These are phyloP conservation scores for Nothomitra cinnamomea DNA, from an alignment of 2,329 filamentous ascomycete genomes.

Conservation along the genomic window DNA sequence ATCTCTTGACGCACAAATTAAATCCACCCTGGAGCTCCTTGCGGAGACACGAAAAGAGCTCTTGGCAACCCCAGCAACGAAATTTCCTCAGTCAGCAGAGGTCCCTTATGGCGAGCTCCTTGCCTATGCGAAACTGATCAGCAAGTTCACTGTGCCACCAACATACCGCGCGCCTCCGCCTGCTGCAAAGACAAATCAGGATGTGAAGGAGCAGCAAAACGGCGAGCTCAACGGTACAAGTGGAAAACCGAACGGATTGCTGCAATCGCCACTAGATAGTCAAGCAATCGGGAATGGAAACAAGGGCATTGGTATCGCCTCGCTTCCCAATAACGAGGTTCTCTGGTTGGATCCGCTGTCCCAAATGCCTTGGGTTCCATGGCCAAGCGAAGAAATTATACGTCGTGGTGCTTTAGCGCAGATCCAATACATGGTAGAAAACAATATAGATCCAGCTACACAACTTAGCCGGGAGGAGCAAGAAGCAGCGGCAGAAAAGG, in stretches of 20 bases:
- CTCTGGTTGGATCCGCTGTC: conserved; percentile 35
- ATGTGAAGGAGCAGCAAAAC: not conserved
- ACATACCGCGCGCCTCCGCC: conserved; percentile 23
- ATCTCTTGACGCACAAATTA: conserved; percentile 54
- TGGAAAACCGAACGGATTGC: not conserved
- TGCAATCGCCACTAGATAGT: not conserved
- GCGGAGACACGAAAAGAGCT: conserved; percentile 59
- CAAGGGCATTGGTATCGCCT: conserved; percentile 3
- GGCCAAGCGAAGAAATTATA: conserved; percentile 57
- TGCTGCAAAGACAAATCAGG: not conserved
- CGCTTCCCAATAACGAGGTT: conserved; percentile 17
- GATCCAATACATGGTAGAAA: conserved; percentile 41
- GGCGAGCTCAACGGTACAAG: not conserved
- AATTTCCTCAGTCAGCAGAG: conserved; percentile 30
- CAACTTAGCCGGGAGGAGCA: conserved; percentile 13
- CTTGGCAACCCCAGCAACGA: conserved; percentile 41
- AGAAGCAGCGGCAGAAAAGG: conserved; percentile 13
- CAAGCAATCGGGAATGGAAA: not conserved
- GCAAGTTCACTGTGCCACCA: conserved; percentile 60
- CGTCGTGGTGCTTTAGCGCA: conserved; percentile 47
- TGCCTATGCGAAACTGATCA: conserved; percentile 61
- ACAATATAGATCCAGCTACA: conserved; percentile 40
- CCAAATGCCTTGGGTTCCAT: conserved; percentile 49
- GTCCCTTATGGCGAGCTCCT: conserved; percentile 59
- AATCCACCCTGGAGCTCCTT: conserved; percentile 50